Base-by-base conservation (phyloP, 768 basidiomycete genomes). In the Naematelia aurantialba region DNA sequence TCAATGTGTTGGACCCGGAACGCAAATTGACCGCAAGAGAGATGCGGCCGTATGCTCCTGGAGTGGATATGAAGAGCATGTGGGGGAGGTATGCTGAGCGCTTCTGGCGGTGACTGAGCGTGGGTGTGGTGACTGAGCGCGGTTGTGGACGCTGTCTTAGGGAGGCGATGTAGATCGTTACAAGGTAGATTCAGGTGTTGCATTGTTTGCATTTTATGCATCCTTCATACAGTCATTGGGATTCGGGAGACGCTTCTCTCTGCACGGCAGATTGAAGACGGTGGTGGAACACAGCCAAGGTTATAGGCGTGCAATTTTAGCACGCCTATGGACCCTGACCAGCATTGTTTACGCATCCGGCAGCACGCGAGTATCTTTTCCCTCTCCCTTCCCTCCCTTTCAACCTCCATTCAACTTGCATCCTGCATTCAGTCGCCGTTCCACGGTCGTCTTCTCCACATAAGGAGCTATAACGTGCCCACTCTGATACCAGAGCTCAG, bases 81-180 rank as follows among this genome's bases (percentile, higher is more conserved):
- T 76, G 70, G 65, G 75, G 75, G 0, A 55, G 50, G 55, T 76
- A 74, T 51, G 75, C 75, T 3, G 34, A 48, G 49, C 55, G 64
- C 56, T 52, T 54, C 19, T 76, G 75, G 75, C 58, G 66, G 50
- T 26, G 21, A 21, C 10, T 19, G 25, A 19, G 25, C 8, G 11
- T 8, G 5, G 46, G 8, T 47, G 8, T 47, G 34, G 34, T 8
- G 34, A 39, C 8, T 39, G 8, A 17, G 8, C 8, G 8, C 34
- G 17, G 8, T 39, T 8, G 34, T 39, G 17, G 34, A 39, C 17
- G 34, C n/a, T n/a, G n/a, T n/a, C n/a, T n/a, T n/a, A n/a, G n/a
- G n/a, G n/a, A n/a, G n/a, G n/a, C n/a, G n/a, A n/a, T n/a, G n/a
- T n/a, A n/a, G n/a, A n/a, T n/a, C n/a, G n/a, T n/a, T n/a, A n/a